Evolutionary conservation across 1,139 yeast species (phyloP), one percentile per base, ranked within the genome.

Genomic region (Candida pseudoviswanathii): DNA sequence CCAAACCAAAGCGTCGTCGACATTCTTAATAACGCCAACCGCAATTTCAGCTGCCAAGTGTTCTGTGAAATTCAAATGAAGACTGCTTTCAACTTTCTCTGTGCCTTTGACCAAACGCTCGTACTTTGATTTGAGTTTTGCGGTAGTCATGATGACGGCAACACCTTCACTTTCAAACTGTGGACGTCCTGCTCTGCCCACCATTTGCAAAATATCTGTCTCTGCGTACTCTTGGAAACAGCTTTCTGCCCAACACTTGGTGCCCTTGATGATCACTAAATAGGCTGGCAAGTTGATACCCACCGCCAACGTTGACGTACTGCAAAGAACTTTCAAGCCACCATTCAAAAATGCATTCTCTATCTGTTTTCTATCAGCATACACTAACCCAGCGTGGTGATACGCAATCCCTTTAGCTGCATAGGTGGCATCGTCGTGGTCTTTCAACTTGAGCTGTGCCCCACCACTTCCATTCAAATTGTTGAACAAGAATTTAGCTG

Each of bases 201-300:
- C 73, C 86, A 82, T 82, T 61, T 82, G 86, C 44, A 80, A 62
- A 44, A 82, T 67, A 58, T 81, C 86, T 56, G 80, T 71, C 43
- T 82, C 84, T 4, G 82, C 71, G 50, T 82, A 81, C 45, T 82
- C 86, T 44, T 69, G 72, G 51, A 78, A 74, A 16, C 66, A 60
- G 2, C 75, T 75, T 44, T 72, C 75, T 36, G 62, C 63, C 78
- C 85, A 79, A 43, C 77, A 66, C 55, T 75, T 78, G 0, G 88
- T 82, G 11, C 86, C 86, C 50, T 82, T 82, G 38, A 82, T 72
- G 16, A 82, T 66, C 1, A 82, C 87, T 49, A 82, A 66, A 61
- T 80, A 84, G 0, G 86, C 86, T 2, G 87, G 87, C 41, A 82
- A 65, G 55, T 82, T 82, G 29, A 81, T 81, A 49, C 86, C 87